These are phyloP conservation scores for Alternaria ethzedia DNA, from an alignment of 2,329 filamentous ascomycete genomes.

Conservation along the genomic window DNA sequence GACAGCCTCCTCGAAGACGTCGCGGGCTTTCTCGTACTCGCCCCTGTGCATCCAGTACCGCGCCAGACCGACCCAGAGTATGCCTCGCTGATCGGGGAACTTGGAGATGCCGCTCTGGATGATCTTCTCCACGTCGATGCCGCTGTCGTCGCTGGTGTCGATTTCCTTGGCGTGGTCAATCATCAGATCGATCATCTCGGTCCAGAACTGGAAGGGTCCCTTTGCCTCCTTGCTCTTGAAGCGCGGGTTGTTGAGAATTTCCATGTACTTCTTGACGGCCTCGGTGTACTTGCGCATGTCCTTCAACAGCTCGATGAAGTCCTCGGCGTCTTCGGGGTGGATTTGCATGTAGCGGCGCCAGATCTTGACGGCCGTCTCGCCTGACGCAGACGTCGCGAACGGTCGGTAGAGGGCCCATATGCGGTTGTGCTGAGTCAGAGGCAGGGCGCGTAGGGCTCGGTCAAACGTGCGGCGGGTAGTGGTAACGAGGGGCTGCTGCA, in stretches of 20 bases:
- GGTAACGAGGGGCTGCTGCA: conserved; percentile 90
- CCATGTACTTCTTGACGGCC: conserved; percentile 88
- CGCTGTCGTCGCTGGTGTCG: conserved; percentile 77
- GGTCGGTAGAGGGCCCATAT: conserved; percentile 92
- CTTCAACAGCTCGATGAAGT: conserved; percentile 88
- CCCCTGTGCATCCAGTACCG: conserved; percentile 96
- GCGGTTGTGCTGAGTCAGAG: conserved; percentile 92
- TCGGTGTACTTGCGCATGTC: conserved; percentile 87
- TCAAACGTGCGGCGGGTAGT: conserved; percentile 88
- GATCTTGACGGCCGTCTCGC: conserved; percentile 87
- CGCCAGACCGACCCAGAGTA: conserved; percentile 91
- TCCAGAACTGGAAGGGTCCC: conserved; percentile 96
- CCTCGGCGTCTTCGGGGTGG: conserved; percentile 92
- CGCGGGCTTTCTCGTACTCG: conserved; percentile 89
- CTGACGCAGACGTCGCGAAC: conserved; percentile 89
- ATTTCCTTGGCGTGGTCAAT: conserved; percentile 90
- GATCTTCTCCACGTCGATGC: conserved; percentile 90
- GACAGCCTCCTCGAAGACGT: conserved; percentile 94
- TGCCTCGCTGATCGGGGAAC: conserved; percentile 92
- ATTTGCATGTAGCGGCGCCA: conserved; percentile 98
- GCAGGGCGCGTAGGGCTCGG: conserved; percentile 85
- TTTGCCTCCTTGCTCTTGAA: conserved; percentile 94
- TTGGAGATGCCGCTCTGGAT: conserved; percentile 88
- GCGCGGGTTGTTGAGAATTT: conserved; percentile 85
- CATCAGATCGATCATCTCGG: conserved; percentile 92